phyloP scores from a whole-genome alignment of 768 basidiomycete species.

The Mycena metata region DNA sequence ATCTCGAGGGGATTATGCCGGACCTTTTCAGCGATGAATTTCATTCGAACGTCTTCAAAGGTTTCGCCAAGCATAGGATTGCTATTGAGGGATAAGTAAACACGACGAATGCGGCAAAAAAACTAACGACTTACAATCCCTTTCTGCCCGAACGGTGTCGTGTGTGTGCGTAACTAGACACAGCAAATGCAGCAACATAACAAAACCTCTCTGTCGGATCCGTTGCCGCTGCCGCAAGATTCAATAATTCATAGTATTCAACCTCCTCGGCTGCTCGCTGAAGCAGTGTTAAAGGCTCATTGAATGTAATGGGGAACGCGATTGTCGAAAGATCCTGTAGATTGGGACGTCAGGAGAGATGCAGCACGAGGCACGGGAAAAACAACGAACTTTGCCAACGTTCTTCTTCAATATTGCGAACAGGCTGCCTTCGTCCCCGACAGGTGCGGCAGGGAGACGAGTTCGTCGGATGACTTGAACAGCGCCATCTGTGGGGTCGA shows the following conservation, averaged over 20 bases:
- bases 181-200: constrained; percentile 86
- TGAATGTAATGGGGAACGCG: constrained; percentile 90
- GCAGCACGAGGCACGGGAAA: constrained; percentile 14
- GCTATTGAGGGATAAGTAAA: constrained; percentile 53
- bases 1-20: constrained; percentile 87
- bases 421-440: constrained; percentile 85
- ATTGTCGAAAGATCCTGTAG: constrained; percentile 86
- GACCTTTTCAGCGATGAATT: constrained; percentile 90
- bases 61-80: constrained; percentile 93
- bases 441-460: constrained; percentile 68
- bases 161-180: constrained; percentile 88
- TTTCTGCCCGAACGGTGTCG: constrained; percentile 86
- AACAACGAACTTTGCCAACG: constrained; percentile 77
- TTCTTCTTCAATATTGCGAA: constrained; percentile 90
- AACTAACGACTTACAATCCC: constrained; percentile 74
- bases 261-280: constrained; percentile 88
- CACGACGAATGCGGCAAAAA: constrained; percentile 9
- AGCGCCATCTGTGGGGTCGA: background rate
- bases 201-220: constrained; percentile 79
- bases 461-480: constrained; percentile 63
- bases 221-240: constrained; percentile 67
- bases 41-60: constrained; percentile 85
- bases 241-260: constrained; percentile 81
- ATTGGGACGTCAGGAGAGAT: constrained; percentile 11
- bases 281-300: constrained; percentile 87